phyloP scores from a whole-genome alignment of 2,329 filamentous ascomycete species.

The Ophiostoma sp. region DNA sequence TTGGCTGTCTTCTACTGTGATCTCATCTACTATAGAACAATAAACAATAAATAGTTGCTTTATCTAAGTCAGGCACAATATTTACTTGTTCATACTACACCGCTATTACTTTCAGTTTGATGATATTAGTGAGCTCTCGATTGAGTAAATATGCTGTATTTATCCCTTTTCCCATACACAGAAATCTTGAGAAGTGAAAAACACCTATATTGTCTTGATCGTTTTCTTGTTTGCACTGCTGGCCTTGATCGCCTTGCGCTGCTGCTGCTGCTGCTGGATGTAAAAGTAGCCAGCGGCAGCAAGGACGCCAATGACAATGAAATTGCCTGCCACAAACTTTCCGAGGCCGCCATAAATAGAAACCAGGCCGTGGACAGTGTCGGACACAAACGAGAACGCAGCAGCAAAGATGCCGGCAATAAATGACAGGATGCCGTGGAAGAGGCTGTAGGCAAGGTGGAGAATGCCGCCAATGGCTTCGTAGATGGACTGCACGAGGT shows the following conservation, averaged over 20 bases:
- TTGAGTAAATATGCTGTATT: too few species aligned
- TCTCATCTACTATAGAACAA: too few species aligned
- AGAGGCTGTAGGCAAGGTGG: constrained; percentile 13
- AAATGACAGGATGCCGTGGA: not conserved
- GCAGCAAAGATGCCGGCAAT: constrained; percentile 10
- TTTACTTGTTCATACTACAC: too few species aligned
- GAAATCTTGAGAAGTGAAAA: too few species aligned
- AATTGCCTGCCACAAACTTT: constrained; percentile 18
- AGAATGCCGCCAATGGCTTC: constrained; percentile 15
- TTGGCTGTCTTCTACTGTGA: too few species aligned
- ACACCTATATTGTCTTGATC: not conserved
- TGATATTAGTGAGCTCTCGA: too few species aligned
- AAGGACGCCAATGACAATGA: constrained; percentile 11
- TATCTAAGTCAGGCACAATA: too few species aligned
- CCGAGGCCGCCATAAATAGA: constrained; percentile 15
- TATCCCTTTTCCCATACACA: too few species aligned
- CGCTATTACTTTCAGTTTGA: too few species aligned
- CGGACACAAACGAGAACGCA: not conserved
- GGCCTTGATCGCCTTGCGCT: constrained; percentile 12
- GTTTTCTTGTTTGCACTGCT: constrained; percentile 4
- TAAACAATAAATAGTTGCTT: too few species aligned
- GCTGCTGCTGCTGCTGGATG: constrained; percentile 14
- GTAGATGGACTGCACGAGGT: constrained; percentile 18
- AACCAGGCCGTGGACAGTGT: not conserved
- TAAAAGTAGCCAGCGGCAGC: constrained; percentile 12